Base-by-base conservation (phyloP, 2,329 filamentous ascomycete genomes). In the Scorias spongiosa region DNA sequence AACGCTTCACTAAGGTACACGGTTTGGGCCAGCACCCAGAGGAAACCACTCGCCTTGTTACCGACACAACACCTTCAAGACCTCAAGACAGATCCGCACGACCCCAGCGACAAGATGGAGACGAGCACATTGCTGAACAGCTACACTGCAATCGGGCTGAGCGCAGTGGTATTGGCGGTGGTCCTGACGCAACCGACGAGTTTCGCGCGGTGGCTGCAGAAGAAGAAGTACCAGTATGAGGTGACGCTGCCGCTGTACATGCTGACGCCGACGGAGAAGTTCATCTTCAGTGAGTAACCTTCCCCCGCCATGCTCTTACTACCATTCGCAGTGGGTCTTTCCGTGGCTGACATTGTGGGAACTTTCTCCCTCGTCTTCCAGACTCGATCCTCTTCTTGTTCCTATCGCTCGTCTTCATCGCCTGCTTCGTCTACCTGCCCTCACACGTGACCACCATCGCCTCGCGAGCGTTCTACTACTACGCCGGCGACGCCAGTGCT, bases 221-320 rank as follows among this genome's bases (percentile, higher is more conserved):
- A 88, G 65, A 98, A 98, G 74, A 80, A 88, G 63, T 95, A 96
- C 71, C 91, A 96, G 71, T 87, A 96, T 62, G 91, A 98, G 69
- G 89, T 96, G 63, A 95, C 89, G 10, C 91, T 93, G 66, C 82
- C 84, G 48, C 76, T 96, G 20, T 96, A 98, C 73, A 96, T 98
- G 84, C 81, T 95, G 56, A 95, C 88, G 32, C 83, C 87, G 1
- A 87, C 83, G 42, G 91, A 98, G 71, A 94, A 94, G 65, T 89
- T 94, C 66, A 81, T 94, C 56, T 93, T 96, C 67, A 96, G 91
- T 96, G 75, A 46, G 86, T 66, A 42, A 41, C 48, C 29, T 41
- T 39, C 40, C 17, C 41, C 28, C 37, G 17, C 38, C 43, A 42
- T 43, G 30, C 29, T 11, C 18, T 26, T 18, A 39, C 20, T 17